Percentiles rank a stretch among this genome's conserved stretches.
These are phyloP conservation scores for Boletus tylopilopsis DNA, from an alignment of 768 basidiomycete genomes.

Conservation along the genomic window DNA sequence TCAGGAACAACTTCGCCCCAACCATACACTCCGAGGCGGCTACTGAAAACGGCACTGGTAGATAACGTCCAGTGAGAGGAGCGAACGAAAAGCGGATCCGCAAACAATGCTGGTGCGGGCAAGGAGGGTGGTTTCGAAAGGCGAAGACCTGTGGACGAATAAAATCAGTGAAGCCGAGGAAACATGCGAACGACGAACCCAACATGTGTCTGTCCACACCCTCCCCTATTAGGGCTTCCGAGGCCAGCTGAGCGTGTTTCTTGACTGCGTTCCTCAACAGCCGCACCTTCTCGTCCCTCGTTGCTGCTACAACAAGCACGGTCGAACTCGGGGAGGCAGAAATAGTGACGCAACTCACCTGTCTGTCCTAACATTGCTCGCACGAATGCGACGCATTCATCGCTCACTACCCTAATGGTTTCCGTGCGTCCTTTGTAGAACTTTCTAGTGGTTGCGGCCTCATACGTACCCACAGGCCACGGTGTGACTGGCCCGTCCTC, in stretches of 20 bases:
- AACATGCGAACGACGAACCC: slow-evolving; percentile 42
- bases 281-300: slow-evolving; percentile 41
- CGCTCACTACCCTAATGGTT: slow-evolving; percentile 81
- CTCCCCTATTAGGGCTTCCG: slow-evolving; percentile 57
- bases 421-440: slow-evolving; percentile 91
- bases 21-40: slow-evolving; percentile 79
- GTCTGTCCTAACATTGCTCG: slow-evolving; percentile 60
- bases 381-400: slow-evolving; percentile 77
- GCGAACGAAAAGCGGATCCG: slow-evolving; percentile 68
- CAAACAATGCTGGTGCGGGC: slow-evolving; percentile 63
- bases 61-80: slow-evolving; percentile 85
- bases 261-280: slow-evolving; percentile 59
- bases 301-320: slow-evolving; percentile 10
- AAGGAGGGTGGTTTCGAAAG: slow-evolving; percentile 62
- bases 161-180: background rate
- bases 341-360: slow-evolving; percentile 19
- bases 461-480: slow-evolving; percentile 81
- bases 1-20: slow-evolving; percentile 97
- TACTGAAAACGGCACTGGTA: slow-evolving; percentile 86
- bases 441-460: slow-evolving; percentile 86
- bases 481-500: slow-evolving; percentile 26
- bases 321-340: background rate
- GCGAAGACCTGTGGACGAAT: slow-evolving; percentile 55
- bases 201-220: slow-evolving; percentile 89
- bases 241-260: slow-evolving; percentile 65